These are phyloP conservation scores for Phytophthora citrophthora DNA, from an alignment of 352 stramenopile species.

Conservation along the genomic window DNA sequence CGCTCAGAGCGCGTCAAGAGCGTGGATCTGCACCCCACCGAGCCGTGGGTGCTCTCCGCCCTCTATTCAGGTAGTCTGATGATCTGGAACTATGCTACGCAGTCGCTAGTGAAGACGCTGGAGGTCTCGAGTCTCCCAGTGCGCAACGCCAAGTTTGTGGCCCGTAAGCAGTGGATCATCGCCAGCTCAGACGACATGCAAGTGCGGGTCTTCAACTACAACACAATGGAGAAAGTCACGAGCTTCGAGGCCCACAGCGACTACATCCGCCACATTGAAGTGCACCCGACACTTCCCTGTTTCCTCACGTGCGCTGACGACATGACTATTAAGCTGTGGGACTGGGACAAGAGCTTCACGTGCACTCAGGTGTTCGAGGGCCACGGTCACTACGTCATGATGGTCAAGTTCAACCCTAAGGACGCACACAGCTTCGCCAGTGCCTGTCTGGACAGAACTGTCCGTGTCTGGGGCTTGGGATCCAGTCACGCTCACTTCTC, in stretches of 20 bases:
- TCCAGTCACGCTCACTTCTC: conserved; percentile 94
- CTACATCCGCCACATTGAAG: conserved; percentile 98
- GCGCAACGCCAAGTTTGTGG: conserved; percentile 94
- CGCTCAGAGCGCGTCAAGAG: conserved; percentile 98
- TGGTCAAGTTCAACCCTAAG: conserved; percentile 99
- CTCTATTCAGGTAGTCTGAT: conserved; percentile 98
- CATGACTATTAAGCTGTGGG: conserved; percentile 99
- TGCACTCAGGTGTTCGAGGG: conserved; percentile 89
- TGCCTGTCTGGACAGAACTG: conserved; percentile 96
- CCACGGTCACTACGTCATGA: conserved; percentile 99
- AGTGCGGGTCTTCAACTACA: conserved; percentile 99
- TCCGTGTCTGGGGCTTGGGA: conserved; percentile 96
- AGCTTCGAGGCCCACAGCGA: conserved; percentile 97
- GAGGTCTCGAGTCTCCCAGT: conserved; percentile 97
- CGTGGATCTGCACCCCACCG: conserved; percentile 97
- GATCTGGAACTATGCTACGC: conserved; percentile 98
- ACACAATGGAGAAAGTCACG: conserved; percentile 98
- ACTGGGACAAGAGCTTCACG: conserved; percentile 93
- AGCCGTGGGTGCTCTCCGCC: conserved; percentile 97
- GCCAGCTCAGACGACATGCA: conserved; percentile 97
- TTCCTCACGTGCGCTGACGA: conserved; percentile 97
- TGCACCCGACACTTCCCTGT: conserved; percentile 97
- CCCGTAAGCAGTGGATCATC: conserved; percentile 98
- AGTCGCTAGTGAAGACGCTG: conserved; percentile 97
- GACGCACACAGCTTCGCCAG: conserved; percentile 99